Evolutionary conservation across 1,284 basidiomycete genomes (phyloP).

Genomic region (Gastroboletus turbinatus): DNA sequence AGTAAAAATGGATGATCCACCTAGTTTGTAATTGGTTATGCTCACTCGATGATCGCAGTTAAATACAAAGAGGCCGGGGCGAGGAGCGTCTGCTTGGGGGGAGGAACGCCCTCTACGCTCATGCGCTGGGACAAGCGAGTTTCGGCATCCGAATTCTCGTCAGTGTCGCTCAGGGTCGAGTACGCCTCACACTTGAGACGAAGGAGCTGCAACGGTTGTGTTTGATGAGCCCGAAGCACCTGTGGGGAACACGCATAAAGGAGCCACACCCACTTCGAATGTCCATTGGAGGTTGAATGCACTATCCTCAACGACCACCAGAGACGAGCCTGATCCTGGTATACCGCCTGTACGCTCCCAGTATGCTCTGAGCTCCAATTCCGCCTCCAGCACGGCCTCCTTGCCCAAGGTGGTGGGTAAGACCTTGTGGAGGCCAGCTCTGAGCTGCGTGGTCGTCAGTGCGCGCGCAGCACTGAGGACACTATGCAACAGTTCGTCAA

Average conservation of each 20-base stretch:
- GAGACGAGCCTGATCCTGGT: conserved; percentile 36
- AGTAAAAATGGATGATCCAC: conserved; percentile 17
- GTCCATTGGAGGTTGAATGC: conserved; percentile 70
- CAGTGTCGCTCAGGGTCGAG: conserved; percentile 78
- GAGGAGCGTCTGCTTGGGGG: conserved; percentile 60
- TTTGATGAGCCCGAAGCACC: conserved; percentile 9
- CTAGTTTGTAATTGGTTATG: conserved; percentile 25
- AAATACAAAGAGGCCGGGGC: conserved; percentile 85
- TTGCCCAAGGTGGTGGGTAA: conserved; percentile 81
- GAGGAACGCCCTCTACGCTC: conserved; percentile 41
- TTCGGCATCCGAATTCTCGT: conserved; percentile 71
- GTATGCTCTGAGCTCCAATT: conserved; percentile 85
- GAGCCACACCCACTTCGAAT: conserved; percentile 60
- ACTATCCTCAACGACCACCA: conserved; percentile 44
- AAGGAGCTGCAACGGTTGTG: conserved; percentile 50
- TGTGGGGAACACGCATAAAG: background rate
- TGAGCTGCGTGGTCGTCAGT: conserved; percentile 74
- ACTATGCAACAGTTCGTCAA: conserved; percentile 84
- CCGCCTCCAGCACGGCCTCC: conserved; percentile 88
- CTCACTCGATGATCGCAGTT: conserved; percentile 91
- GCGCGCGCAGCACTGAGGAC: conserved; percentile 72
- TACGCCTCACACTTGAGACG: conserved; percentile 83
- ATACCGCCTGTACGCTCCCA: conserved; percentile 64
- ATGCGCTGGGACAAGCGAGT: conserved; percentile 58
- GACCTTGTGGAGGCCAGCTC: conserved; percentile 68